phyloP scores from a whole-genome alignment of 2,329 filamentous ascomycete genomes.

The Leptosphaerulina australis region DNA sequence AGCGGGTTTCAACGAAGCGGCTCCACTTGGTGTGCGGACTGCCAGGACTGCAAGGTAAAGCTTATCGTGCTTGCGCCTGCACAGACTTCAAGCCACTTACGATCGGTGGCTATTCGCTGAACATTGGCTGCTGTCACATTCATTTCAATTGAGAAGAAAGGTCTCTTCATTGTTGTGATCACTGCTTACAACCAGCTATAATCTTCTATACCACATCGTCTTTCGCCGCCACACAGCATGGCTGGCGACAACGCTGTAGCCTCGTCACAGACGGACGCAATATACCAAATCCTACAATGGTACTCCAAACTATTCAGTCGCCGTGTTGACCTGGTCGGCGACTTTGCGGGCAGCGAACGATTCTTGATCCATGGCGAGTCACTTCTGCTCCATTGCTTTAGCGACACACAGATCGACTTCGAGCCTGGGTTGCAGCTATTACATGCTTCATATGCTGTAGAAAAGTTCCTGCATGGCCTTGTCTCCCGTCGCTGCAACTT shows the following conservation, averaged over 20 bases:
- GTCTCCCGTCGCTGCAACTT: conserved; percentile 71
- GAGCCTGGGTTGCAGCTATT: conserved; percentile 70
- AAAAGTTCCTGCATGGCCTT: conserved; percentile 67
- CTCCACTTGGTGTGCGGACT: conserved; percentile 6
- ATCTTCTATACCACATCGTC: conserved; percentile 4
- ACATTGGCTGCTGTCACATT: conserved; percentile 19
- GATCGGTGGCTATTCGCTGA: conserved; percentile 9
- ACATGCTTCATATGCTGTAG: conserved; percentile 72
- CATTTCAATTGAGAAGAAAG: conserved; percentile 7
- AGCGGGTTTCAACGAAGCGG: conserved; percentile 4
- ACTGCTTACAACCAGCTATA: conserved; percentile 13
- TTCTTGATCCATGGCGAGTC: conserved; percentile 78
- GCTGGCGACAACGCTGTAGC: conserved; percentile 25
- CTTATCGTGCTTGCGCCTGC: conserved; percentile 23
- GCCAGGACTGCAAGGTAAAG: conserved; percentile 13
- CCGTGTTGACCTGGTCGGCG: conserved; percentile 65
- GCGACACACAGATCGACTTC: conserved; percentile 69
- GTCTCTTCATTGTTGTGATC: conserved; percentile 12
- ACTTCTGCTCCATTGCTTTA: conserved; percentile 68
- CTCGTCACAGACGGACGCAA: conserved; percentile 22
- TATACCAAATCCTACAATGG: conserved; percentile 39
- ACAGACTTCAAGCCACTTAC: conserved; percentile 20
- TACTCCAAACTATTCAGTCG: conserved; percentile 46
- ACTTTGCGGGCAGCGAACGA: conserved; percentile 75
- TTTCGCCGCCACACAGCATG: conserved; percentile 23